Percentiles rank a stretch among this genome's conserved stretches.
Conservation (phyloP, 2,329 filamentous ascomycete genomes). For the Shiraia bambusicola region DNA sequence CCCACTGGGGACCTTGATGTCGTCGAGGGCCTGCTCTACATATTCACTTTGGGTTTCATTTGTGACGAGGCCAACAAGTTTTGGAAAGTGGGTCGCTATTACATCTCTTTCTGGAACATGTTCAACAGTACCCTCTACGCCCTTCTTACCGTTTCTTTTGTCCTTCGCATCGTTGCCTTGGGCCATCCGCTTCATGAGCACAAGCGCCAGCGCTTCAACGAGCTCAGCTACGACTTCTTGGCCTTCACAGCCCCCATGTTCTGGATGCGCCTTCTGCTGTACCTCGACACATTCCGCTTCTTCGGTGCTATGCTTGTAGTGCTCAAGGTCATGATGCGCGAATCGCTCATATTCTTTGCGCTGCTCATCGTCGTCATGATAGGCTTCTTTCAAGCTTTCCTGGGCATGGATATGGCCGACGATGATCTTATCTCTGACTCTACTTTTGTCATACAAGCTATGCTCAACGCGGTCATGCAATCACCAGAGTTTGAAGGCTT, state of each 20-base stretch:
- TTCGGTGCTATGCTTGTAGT: conserved; percentile 98
- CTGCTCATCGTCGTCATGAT: conserved; percentile 80
- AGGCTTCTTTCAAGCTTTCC: conserved; percentile 89
- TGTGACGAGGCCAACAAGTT: conserved; percentile 86
- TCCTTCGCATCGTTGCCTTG: conserved; percentile 76
- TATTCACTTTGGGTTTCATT: conserved; percentile 89
- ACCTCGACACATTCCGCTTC: conserved; percentile 90
- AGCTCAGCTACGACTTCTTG: conserved; percentile 88
- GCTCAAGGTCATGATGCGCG: conserved; percentile 68
- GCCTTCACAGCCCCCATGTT: conserved; percentile 95
- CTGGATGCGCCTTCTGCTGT: conserved; percentile 88
- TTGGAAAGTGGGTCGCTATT: conserved; percentile 90
- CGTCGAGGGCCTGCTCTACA: conserved; percentile 80
- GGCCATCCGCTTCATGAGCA: conserved; percentile 56
- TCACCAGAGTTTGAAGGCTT: conserved; percentile 88
- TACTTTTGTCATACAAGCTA: conserved; percentile 73
- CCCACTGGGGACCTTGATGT: conserved; percentile 77
- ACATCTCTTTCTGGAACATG: conserved; percentile 94
- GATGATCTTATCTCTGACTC: conserved; percentile 64
- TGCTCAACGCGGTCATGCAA: conserved; percentile 90
- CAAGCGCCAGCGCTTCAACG: conserved; percentile 66
- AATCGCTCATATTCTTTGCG: conserved; percentile 92
- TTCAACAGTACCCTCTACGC: conserved; percentile 86
- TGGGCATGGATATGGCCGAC: conserved; percentile 84
- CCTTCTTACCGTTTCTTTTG: conserved; percentile 75